A percentile compares a stretch with the other conserved stretches of the same genome.
These are phyloP conservation scores for Cornus florida DNA, from an alignment of 148 eudicot genomes.

Conservation along the genomic window DNA sequence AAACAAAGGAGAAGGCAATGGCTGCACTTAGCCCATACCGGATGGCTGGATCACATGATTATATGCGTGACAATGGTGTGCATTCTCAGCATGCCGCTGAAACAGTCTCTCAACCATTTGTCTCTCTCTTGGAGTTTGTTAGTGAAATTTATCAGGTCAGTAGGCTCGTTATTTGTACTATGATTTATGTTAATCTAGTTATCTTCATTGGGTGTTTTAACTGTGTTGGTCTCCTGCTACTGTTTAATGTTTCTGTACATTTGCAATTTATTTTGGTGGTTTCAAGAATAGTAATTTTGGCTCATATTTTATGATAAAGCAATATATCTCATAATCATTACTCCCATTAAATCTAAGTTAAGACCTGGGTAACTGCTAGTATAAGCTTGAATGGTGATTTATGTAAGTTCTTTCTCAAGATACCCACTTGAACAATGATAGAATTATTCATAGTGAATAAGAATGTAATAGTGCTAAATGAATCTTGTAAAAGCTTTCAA, in stretches of 20 bases:
- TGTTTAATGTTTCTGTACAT: not conserved
- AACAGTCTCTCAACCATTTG: constrained; percentile 58
- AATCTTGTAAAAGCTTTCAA: not conserved
- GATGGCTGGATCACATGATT: constrained; percentile 54
- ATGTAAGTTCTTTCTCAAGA: not conserved
- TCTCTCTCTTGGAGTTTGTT: constrained; percentile 89
- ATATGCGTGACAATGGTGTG: constrained; percentile 43
- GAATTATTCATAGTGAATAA: not conserved
- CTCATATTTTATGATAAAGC: not conserved
- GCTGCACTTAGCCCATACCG: constrained; percentile 72
- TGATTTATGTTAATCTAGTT: not conserved
- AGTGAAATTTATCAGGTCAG: constrained; percentile 95
- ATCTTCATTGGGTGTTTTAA: not conserved
- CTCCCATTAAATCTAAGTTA: not conserved
- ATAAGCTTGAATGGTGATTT: not conserved
- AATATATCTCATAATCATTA: not conserved
- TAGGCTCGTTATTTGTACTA: not conserved
- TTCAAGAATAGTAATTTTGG: not conserved
- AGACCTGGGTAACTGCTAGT: not conserved
- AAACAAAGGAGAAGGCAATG: constrained; percentile 90
- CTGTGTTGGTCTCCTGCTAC: not conserved
- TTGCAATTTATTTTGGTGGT: not conserved
- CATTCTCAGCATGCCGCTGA: constrained; percentile 53
- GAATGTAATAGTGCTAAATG: not conserved
- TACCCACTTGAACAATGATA: too few relatives aligned